Conservation (phyloP, 495 filamentous ascomycete genomes). For the Penicillium waksmanii region DNA sequence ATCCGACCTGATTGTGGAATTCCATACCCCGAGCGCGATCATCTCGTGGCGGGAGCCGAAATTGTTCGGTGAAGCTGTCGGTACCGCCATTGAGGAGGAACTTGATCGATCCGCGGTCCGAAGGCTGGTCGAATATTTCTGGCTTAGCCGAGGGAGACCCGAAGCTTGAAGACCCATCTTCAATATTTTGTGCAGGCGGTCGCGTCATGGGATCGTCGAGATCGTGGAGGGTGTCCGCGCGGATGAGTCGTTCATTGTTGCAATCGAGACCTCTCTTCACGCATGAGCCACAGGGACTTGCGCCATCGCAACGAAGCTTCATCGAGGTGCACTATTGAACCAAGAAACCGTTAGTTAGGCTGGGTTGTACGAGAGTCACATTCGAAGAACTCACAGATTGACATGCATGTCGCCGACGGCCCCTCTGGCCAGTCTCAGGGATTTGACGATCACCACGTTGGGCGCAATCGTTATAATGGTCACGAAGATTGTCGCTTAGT, state of each 20-base stretch:
- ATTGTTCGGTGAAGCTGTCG: constrained; percentile 50
- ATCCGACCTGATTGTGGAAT: constrained; percentile 35
- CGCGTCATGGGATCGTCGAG: constrained; percentile 24
- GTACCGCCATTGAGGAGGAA: constrained; percentile 52
- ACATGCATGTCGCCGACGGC: constrained; percentile 51
- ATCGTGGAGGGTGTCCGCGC: constrained; percentile 10
- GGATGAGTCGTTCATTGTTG: constrained; percentile 40
- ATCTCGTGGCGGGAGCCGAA: constrained; percentile 45
- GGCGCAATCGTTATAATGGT: constrained; percentile 48
- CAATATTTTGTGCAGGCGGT: neutral
- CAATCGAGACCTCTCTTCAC: constrained; percentile 47
- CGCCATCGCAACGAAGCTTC: constrained; percentile 56
- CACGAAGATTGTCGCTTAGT: constrained; percentile 49
- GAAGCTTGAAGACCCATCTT: constrained; percentile 1
- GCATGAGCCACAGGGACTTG: constrained; percentile 51
- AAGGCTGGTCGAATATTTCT: constrained; percentile 34
- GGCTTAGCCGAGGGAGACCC: constrained; percentile 25
- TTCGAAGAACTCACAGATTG: constrained; percentile 39
- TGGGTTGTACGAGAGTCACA: neutral
- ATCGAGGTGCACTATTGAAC: constrained; percentile 50
- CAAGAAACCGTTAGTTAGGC: neutral
- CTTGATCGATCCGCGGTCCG: constrained; percentile 51
- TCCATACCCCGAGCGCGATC: constrained; percentile 42
- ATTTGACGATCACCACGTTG: constrained; percentile 47
- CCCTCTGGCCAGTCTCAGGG: constrained; percentile 51